phyloP scores from a whole-genome alignment of 2,329 filamentous ascomycete genomes.

The Leptosphaerulina australis region DNA sequence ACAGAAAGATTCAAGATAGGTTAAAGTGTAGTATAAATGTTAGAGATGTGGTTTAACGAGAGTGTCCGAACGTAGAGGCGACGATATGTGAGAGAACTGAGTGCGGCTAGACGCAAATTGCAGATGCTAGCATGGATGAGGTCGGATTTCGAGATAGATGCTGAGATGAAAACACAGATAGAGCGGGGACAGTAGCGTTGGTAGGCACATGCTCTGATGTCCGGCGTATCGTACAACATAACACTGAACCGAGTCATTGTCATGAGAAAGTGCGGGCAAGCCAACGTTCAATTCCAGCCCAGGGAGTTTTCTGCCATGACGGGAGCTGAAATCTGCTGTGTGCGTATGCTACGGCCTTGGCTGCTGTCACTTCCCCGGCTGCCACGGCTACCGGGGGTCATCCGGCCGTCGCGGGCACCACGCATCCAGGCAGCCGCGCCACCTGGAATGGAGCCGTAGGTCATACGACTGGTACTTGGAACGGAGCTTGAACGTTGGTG shows the following conservation, averaged over 20 bases:
- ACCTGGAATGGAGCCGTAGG: conserved; percentile 45
- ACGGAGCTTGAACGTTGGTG: conserved; percentile 81
- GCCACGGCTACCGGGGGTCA: conserved; percentile 52
- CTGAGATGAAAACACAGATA: conserved; percentile 17
- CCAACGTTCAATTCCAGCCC: conserved; percentile 78
- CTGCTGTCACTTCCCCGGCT: conserved; percentile 61
- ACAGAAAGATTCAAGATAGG: conserved; percentile 31
- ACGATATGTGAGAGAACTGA: conserved; percentile 21
- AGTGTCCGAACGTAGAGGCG: conserved; percentile 42
- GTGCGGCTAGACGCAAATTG: conserved; percentile 20
- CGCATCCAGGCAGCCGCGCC: conserved; percentile 58
- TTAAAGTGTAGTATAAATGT: conserved; percentile 39
- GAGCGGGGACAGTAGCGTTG: conserved; percentile 1
- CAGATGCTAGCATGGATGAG: conserved; percentile 26
- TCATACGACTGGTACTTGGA: conserved; percentile 67
- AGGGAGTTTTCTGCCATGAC: conserved; percentile 94
- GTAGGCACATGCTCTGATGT: neutral
- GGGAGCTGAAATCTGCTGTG: conserved; percentile 81
- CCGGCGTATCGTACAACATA: conserved; percentile 33
- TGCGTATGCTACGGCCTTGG: conserved; percentile 66
- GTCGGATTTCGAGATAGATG: conserved; percentile 18
- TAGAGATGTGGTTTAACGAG: conserved; percentile 42
- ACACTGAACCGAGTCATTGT: neutral
- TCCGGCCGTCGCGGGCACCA: conserved; percentile 49
- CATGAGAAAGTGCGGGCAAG: neutral